Conservation (phyloP, 371 early-diverging fungal genomes). For the Mucor plumbeus region DNA sequence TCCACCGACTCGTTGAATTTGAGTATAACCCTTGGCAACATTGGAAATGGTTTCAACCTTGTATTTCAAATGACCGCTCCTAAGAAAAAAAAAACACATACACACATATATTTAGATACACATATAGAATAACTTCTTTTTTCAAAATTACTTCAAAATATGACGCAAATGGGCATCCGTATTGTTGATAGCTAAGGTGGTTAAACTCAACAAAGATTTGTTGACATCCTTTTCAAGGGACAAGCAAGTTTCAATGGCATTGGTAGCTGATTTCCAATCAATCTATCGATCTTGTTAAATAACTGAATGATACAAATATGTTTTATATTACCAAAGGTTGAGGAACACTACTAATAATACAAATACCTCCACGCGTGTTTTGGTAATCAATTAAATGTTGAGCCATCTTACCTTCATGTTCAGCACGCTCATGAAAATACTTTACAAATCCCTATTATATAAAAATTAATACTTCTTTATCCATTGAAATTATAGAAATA, state of each 20-base stretch:
- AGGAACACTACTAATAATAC: slow-evolving; percentile 40
- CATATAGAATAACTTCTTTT: not conserved
- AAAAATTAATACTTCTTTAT: not conserved
- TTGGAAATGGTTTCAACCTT: slow-evolving; percentile 56
- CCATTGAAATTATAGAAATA: not conserved
- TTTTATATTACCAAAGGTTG: slow-evolving; percentile 37
- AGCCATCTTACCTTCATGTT: slow-evolving; percentile 53
- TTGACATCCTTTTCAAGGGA: slow-evolving; percentile 62
- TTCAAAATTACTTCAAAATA: slow-evolving; percentile 50
- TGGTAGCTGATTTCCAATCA: slow-evolving; percentile 43
- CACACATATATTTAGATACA: not conserved
- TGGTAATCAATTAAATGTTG: slow-evolving; percentile 66
- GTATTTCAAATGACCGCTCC: slow-evolving; percentile 37
- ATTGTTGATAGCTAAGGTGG: slow-evolving; percentile 52
- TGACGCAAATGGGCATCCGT: slow-evolving; percentile 64
- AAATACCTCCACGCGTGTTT: slow-evolving; percentile 64
- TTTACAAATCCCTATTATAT: slow-evolving; percentile 52
- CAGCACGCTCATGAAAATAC: slow-evolving; percentile 64
- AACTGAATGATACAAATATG: no score
- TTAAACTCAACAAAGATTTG: slow-evolving; percentile 61
- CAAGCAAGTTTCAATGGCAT: slow-evolving; percentile 49
- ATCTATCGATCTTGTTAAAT: slow-evolving; percentile 7
- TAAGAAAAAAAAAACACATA: no score
- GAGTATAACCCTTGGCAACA: slow-evolving; percentile 53
- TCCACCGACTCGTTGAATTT: slow-evolving; percentile 56